Percentiles rank a stretch among this genome's conserved stretches.
Conservation (phyloP, 768 basidiomycete genomes). For the Dioszegia crocea region DNA sequence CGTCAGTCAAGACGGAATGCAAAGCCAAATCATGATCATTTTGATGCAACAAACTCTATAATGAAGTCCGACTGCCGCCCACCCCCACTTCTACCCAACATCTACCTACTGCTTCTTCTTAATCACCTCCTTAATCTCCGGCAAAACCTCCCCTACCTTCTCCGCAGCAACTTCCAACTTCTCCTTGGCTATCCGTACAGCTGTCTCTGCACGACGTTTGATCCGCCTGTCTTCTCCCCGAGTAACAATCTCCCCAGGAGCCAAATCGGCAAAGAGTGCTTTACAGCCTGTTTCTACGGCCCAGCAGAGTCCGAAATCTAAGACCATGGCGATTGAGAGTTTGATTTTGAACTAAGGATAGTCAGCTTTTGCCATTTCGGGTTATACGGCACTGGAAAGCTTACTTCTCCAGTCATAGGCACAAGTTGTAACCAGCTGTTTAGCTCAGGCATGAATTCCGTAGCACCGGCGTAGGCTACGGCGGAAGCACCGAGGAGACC, state of each 20-base stretch:
- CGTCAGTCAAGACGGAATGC: no score
- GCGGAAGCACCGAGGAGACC: slow-evolving; percentile 82
- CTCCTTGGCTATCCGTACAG: not conserved
- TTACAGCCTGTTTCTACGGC: slow-evolving; percentile 78
- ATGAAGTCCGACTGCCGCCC: no score
- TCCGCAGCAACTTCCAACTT: not conserved
- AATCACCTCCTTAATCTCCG: slow-evolving; percentile 15
- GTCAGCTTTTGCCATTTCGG: not conserved
- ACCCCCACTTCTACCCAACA: no score
- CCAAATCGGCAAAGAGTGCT: slow-evolving; percentile 76
- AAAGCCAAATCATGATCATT: no score
- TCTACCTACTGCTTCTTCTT: slow-evolving; percentile 33
- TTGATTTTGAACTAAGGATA: slow-evolving; percentile 69
- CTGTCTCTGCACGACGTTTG: slow-evolving; percentile 54
- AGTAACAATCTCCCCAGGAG: slow-evolving; percentile 78
- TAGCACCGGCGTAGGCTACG: slow-evolving; percentile 89
- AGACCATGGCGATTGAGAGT: slow-evolving; percentile 73
- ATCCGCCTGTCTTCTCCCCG: slow-evolving; percentile 77
- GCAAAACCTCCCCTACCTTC: not conserved
- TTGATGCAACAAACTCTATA: no score
- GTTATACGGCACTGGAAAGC: slow-evolving; percentile 45
- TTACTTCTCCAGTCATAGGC: slow-evolving; percentile 71
- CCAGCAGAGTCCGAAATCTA: slow-evolving; percentile 87
- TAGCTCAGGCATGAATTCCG: slow-evolving; percentile 89
- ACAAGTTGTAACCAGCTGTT: slow-evolving; percentile 97